Evolutionary conservation across 2,329 filamentous ascomycete species (phyloP).

Genomic region (Chaetomiaceae sp.): DNA sequence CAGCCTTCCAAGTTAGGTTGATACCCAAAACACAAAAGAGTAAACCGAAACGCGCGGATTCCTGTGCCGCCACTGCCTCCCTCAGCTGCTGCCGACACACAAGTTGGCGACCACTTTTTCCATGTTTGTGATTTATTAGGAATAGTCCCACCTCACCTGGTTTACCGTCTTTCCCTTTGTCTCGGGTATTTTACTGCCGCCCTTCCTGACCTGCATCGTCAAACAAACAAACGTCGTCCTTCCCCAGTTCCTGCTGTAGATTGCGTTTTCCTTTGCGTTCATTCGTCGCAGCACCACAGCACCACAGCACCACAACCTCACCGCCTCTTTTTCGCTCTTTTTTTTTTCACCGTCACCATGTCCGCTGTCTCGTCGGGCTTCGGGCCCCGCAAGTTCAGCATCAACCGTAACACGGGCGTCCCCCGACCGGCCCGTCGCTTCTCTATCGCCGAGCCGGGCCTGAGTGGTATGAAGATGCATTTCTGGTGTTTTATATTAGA

Average conservation of each 20-base stretch:
- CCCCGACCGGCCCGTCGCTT: slow-evolving; percentile 54
- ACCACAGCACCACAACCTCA: not conserved
- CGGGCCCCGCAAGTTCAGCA: slow-evolving; percentile 57
- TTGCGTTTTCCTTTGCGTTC: too few species aligned
- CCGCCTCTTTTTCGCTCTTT: not conserved
- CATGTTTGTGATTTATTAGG: not conserved
- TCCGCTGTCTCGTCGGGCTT: slow-evolving; percentile 37
- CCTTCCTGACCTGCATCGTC: too few species aligned
- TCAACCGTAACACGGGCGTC: slow-evolving; percentile 60
- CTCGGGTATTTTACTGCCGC: too few species aligned
- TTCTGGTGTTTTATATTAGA: not conserved
- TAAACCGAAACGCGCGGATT: not conserved
- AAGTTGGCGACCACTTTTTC: not conserved
- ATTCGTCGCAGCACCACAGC: too few species aligned
- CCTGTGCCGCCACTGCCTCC: slow-evolving; percentile 10
- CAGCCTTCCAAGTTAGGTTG: too few species aligned
- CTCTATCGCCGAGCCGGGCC: slow-evolving; percentile 53
- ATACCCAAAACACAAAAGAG: too few species aligned
- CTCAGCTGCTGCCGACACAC: not conserved
- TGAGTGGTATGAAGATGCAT: slow-evolving; percentile 44
- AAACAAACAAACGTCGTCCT: too few species aligned
- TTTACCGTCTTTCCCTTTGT: not conserved
- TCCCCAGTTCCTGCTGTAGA: too few species aligned
- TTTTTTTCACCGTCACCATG: slow-evolving; percentile 16
- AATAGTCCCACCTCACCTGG: not conserved